Base-by-base conservation (phyloP, 2,329 filamentous ascomycete genomes). In the Cercospora citrullina region DNA sequence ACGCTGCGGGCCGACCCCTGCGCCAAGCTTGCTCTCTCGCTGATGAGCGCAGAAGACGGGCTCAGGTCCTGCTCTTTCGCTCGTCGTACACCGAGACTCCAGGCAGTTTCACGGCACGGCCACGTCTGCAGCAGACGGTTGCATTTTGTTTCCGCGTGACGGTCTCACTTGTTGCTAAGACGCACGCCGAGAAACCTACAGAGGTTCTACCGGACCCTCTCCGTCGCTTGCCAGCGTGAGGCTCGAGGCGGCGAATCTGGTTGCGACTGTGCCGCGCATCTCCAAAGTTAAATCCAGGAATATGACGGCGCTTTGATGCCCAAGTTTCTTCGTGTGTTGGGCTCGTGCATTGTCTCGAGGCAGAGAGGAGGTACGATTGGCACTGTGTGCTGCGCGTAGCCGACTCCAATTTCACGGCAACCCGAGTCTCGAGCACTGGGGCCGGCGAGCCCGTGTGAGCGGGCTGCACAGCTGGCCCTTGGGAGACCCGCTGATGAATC, bases 241-340 rank as follows among this genome's bases (percentile, higher is more conserved):
- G 59, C 33, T 42, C 59, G 36, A 61, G 33, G 33, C 36, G 30
- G 33, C 57, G 53, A 48, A 48, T 21, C 16, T 57, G 53, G 33
- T 61, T 61, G 59, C 59, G 59, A 61, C 36, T 61, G 59, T 61
- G 59, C 59, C 59, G 59, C 36, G 36, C 59, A 61, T 42, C 21
- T 42, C 21, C 18, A 61, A 61, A 61, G n/a, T 61, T 36, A 61
- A 42, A 23, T 42, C 36, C 59, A 42, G 59, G 33, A 61, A 45
- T 28, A 30, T 45, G 59, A 42, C 36, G 59, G 59, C 23, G 31
- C 23, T 61, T 61, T 61, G 59, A 21, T 61, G 59, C 59, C 59
- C 59, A 61, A 61, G 33, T 48, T 21, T 9, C 23, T 30, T 45
- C 59, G 59, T 23, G 8, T 45, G 53, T 58, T 58, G 53, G 53